Evolutionary conservation across 2,329 filamentous ascomycete genomes (phyloP).

Genomic region (Colletotrichum siamense): DNA sequence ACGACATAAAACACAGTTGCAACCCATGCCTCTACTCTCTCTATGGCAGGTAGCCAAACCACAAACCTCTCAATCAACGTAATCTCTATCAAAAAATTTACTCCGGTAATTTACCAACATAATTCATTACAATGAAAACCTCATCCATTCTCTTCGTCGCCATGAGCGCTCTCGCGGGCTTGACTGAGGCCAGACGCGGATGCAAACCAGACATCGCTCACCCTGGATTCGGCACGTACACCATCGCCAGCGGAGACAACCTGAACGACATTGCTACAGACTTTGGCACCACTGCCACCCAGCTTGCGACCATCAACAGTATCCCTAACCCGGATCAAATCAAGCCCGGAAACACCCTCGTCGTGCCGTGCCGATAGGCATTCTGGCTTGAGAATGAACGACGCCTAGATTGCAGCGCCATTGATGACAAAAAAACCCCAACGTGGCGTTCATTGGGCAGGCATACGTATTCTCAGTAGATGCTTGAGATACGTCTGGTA

Average conservation of each 20-base stretch:
- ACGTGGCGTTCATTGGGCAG: neutral
- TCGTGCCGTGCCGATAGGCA: neutral
- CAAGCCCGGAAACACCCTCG: neutral
- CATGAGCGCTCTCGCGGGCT: neutral
- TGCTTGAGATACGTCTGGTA: too few species aligned
- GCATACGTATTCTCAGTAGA: rapidly evolving
- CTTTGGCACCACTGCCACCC: neutral
- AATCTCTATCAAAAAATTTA: neutral
- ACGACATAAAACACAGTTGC: neutral
- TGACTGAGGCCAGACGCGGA: neutral
- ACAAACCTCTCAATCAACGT: rapidly evolving
- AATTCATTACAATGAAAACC: neutral
- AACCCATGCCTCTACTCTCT: neutral
- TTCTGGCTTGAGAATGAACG: neutral
- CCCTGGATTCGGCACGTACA: neutral
- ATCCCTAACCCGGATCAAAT: neutral
- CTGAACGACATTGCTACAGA: neutral
- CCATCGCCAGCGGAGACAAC: neutral
- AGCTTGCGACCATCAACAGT: neutral
- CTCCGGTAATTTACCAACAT: neutral
- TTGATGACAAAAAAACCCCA: neutral
- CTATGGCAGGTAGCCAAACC: neutral
- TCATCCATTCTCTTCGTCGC: neutral
- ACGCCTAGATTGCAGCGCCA: neutral
- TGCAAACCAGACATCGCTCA: neutral